Evolutionary conservation across 345 rosid species (phyloP).

Genomic region (Pistacia atlantica): DNA sequence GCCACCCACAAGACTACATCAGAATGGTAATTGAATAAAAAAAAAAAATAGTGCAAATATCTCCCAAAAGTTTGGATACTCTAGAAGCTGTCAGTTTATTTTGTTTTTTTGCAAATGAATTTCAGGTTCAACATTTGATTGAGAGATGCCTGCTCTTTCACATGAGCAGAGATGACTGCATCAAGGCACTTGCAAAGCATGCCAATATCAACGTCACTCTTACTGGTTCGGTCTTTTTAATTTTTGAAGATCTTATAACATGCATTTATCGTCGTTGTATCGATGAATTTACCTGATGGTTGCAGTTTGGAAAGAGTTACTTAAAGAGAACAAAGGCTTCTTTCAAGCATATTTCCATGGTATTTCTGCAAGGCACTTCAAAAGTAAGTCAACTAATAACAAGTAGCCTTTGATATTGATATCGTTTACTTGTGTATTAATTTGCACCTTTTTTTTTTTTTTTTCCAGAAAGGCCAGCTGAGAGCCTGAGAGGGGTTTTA

Average conservation of each 20-base stretch:
- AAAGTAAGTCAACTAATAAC: neutral
- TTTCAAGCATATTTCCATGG: slow-evolving; percentile 41
- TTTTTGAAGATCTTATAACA: neutral
- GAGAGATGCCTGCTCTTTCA: slow-evolving; percentile 52
- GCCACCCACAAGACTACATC: slow-evolving; percentile 52
- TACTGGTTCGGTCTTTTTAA: slow-evolving; percentile 28
- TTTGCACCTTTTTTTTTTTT: neutral
- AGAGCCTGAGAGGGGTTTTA: neutral
- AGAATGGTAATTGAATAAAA: slow-evolving; percentile 40
- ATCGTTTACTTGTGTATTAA: neutral
- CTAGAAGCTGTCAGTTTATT: slow-evolving; percentile 1
- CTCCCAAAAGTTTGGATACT: slow-evolving; percentile 12
- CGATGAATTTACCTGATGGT: neutral
- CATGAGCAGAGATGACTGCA: slow-evolving; percentile 51
- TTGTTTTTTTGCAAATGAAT: slow-evolving; percentile 7
- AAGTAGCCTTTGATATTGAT: no score
- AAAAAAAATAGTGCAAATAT: neutral
- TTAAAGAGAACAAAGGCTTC: slow-evolving; percentile 49
- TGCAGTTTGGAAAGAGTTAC: slow-evolving; percentile 54
- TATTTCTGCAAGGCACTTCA: slow-evolving; percentile 13
- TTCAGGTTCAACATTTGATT: slow-evolving; percentile 57
- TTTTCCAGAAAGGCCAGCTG: neutral
- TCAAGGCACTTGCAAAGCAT: slow-evolving; percentile 43
- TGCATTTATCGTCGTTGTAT: neutral
- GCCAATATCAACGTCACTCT: slow-evolving; percentile 44